A percentile compares a stretch with the other conserved stretches of the same genome.
These are phyloP conservation scores for Silene uniflora DNA, from an alignment of 148 eudicot species.

Conservation along the genomic window DNA sequence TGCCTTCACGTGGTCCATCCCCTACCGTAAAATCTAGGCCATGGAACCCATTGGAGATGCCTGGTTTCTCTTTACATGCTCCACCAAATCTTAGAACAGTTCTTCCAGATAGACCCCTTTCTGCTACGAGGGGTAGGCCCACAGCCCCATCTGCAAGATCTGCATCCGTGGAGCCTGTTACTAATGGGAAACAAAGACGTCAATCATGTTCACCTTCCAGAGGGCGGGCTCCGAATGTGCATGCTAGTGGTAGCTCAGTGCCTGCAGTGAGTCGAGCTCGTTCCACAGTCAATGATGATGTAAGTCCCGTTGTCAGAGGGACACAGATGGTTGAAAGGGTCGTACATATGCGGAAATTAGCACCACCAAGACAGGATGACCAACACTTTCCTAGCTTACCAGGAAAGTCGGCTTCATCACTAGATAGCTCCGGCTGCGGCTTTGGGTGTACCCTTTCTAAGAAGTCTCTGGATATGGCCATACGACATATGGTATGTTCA, in stretches of 20 bases:
- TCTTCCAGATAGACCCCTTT: slow-evolving; percentile 74
- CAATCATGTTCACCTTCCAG: slow-evolving; percentile 94
- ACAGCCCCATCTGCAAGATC: slow-evolving; percentile 66
- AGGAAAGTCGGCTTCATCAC: slow-evolving; percentile 84
- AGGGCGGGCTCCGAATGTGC: slow-evolving; percentile 80
- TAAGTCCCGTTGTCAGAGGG: slow-evolving; percentile 76
- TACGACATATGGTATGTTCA: slow-evolving; percentile 80
- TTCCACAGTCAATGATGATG: slow-evolving; percentile 73
- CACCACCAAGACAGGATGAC: slow-evolving; percentile 79
- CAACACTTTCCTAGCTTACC: slow-evolving; percentile 85
- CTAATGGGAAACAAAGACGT: slow-evolving; percentile 63
- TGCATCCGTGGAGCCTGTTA: slow-evolving; percentile 64
- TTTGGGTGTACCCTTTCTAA: slow-evolving; percentile 90
- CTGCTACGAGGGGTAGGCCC: slow-evolving; percentile 84
- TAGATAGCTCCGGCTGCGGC: slow-evolving; percentile 83
- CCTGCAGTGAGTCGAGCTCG: slow-evolving; percentile 63
- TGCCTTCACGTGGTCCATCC: slow-evolving; percentile 57
- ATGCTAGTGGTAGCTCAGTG: slow-evolving; percentile 71
- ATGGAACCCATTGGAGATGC: slow-evolving; percentile 98
- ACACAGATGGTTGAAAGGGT: slow-evolving; percentile 98
- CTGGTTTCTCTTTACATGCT: slow-evolving; percentile 84
- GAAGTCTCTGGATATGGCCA: slow-evolving; percentile 96
- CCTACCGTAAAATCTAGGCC: slow-evolving; percentile 76
- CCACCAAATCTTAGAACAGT: slow-evolving; percentile 92
- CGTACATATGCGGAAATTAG: slow-evolving; percentile 84